phyloP scores from a whole-genome alignment of 768 basidiomycete genomes.

The Hydnum rufescens region DNA sequence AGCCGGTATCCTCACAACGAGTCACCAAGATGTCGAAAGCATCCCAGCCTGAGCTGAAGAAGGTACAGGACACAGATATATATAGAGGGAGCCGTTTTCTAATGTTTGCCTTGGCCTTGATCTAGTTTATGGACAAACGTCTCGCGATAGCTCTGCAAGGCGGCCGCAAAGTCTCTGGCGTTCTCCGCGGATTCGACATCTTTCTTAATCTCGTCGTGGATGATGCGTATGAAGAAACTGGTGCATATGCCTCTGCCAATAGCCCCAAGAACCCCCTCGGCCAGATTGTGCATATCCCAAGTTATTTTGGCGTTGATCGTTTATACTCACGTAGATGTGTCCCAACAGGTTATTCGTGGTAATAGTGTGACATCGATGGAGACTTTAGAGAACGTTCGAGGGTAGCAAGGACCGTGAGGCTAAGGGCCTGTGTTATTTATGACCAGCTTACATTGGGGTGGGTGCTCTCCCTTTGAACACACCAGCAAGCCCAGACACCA shows the following conservation, averaged over 20 bases:
- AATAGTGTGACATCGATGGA: conserved; percentile 97
- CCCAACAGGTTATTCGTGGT: conserved; percentile 71
- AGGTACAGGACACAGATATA: conserved; percentile 33
- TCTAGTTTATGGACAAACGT: conserved; percentile 97
- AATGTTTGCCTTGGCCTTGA: background rate
- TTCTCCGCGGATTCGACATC: conserved; percentile 90
- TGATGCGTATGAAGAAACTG: conserved; percentile 81
- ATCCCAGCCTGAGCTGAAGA: conserved; percentile 94
- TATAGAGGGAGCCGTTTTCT: conserved; percentile 2
- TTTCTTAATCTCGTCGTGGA: conserved; percentile 97
- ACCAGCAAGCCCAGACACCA: no score
- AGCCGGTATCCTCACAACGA: no score
- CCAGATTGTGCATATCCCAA: background rate
- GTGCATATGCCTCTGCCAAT: conserved; percentile 10
- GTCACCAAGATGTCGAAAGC: conserved; percentile 77
- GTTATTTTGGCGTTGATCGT: background rate
- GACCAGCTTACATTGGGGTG: no score
- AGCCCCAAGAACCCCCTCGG: background rate
- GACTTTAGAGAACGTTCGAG: conserved; percentile 44
- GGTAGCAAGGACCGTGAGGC: no score
- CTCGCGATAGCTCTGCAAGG: conserved; percentile 87
- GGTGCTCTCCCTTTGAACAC: no score
- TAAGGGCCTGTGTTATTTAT: background rate
- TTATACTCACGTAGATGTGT: conserved; percentile 6
- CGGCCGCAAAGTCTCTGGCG: conserved; percentile 88